Evolutionary conservation across 139 green algal genomes (phyloP), one percentile per base, ranked within the genome.

Genomic region (Marvania coccoides): DNA sequence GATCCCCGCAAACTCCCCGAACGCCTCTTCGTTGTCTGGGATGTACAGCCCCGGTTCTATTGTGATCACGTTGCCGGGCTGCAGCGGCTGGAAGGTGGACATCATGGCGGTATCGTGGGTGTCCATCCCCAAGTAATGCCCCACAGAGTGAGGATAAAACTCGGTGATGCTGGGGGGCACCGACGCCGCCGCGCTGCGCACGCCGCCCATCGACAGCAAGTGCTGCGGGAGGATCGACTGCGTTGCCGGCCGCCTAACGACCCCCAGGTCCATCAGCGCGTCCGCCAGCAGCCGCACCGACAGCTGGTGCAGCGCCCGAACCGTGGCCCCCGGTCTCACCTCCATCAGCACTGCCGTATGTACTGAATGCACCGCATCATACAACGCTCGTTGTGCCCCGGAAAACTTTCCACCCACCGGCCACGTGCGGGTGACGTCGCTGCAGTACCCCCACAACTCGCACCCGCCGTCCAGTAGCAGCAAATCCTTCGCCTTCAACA

Each of bases 381-480:
- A 96, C 56, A 96, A 76, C 28, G 76, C 78, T 2, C 79, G 74
- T 75, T 93, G 88, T 10, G 80, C 47, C 28, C 58, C 53, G 10
- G 58, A 76, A 75, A 85, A 91, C 35, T 9, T 39, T 7, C 65
- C 73, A 8, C 48, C 55, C 31, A 85, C 74, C 4, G 92, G 91
- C 91, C 92, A 98, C 3, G 85, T 92, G 46, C 92, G 84, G 0
- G 92, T 96, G 9, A 98, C 80, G 61, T 98, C 92, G 15, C 47
- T 81, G 29, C 64, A 77, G 61, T 96, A 97, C 40, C 92, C 90
- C 31, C 87, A 79, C 34, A 81, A 64, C 80, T 98, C 92, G 51
- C 85, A 95, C 8, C 92, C 92, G 6, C 88, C 92, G 61, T 98
- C 92, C 84, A 97, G 91, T 30, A 96, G 79, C 65, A 97, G 34